Evolutionary conservation across 1,139 yeast genomes (phyloP).

Genomic region (Suhomyces atakaporum): DNA sequence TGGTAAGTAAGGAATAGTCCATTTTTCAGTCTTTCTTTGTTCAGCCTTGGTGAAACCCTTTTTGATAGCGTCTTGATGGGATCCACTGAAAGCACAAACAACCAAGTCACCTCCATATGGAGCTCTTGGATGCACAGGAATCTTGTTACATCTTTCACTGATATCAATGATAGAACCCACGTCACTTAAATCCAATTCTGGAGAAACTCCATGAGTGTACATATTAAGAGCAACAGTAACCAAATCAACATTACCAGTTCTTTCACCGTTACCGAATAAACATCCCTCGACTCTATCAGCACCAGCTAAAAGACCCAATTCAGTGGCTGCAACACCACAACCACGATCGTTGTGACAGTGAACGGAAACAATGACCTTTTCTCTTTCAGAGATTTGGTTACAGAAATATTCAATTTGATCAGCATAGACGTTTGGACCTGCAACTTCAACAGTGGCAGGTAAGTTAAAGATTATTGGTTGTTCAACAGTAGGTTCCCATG

Average conservation of each 20-base stretch:
- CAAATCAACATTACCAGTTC: slow-evolving; percentile 53
- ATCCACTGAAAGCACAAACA: slow-evolving; percentile 52
- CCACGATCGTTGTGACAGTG: slow-evolving; percentile 55
- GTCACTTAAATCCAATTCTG: slow-evolving; percentile 48
- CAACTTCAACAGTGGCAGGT: slow-evolving; percentile 53
- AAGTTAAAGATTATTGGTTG: slow-evolving; percentile 49
- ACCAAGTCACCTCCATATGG: slow-evolving; percentile 53
- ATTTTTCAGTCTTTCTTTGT: slow-evolving; percentile 27
- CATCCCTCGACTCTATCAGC: slow-evolving; percentile 55
- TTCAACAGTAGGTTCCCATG: slow-evolving; percentile 48
- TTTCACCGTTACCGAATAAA: slow-evolving; percentile 52
- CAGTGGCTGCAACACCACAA: slow-evolving; percentile 54
- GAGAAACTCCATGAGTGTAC: slow-evolving; percentile 50
- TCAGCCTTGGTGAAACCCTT: slow-evolving; percentile 43
- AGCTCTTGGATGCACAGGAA: slow-evolving; percentile 49
- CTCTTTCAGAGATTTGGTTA: slow-evolving; percentile 43
- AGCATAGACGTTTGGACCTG: slow-evolving; percentile 51
- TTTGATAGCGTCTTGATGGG: slow-evolving; percentile 54
- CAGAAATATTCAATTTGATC: slow-evolving; percentile 53
- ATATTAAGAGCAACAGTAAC: slow-evolving; percentile 50
- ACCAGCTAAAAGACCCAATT: slow-evolving; percentile 50
- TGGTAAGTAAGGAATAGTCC: slow-evolving; percentile 52
- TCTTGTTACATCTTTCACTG: slow-evolving; percentile 50
- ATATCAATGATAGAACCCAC: slow-evolving; percentile 42
- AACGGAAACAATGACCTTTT: slow-evolving; percentile 46